These are phyloP conservation scores for Solanum lignicaule DNA, from an alignment of 257 asterid genomes.

Conservation along the genomic window DNA sequence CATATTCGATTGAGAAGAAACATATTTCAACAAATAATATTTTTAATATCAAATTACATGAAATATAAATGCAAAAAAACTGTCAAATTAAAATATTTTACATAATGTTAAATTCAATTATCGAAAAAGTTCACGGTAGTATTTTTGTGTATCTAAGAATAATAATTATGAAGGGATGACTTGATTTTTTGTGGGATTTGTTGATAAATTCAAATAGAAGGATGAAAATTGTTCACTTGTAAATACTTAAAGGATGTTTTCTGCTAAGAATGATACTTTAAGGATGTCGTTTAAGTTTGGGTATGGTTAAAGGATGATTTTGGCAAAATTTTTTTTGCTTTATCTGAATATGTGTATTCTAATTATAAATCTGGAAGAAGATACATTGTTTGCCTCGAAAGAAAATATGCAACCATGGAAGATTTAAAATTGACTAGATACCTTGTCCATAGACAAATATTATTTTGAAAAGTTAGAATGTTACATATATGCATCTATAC, in stretches of 20 bases:
- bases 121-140: background rate
- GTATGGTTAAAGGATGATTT: no score
- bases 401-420: background rate
- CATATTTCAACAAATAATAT: no score
- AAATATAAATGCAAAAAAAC: background rate
- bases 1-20: no score
- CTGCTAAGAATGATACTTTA: no score
- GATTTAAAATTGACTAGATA: background rate
- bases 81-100: background rate
- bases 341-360: background rate
- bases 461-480: background rate
- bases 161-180: background rate
- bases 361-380: no score
- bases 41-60: background rate
- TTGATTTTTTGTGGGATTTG: background rate
- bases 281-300: no score
- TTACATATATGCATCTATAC: no score
- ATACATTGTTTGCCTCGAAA: no score
- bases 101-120: background rate
- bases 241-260: no score
- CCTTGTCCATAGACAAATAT: background rate
- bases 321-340: no score
- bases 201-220: no score
- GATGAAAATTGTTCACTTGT: no score
- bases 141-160: background rate